Conservation (phyloP, 805 yeast genomes). For the Candida cerambycidarum region DNA sequence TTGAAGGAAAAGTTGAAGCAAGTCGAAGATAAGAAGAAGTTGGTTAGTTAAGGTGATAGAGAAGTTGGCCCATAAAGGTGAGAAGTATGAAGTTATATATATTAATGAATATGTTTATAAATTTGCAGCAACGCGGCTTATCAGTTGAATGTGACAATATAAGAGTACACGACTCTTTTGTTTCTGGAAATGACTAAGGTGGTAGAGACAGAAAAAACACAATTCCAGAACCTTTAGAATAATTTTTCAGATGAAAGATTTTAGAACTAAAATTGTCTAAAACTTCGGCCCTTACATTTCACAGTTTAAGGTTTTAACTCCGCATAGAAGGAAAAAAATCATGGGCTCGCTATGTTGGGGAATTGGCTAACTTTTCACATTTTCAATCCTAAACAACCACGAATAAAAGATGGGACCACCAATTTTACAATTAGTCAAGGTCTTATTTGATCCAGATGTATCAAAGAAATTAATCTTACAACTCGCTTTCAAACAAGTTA, state of each 20-base stretch:
- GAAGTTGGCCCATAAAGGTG: no score
- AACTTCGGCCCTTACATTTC: no score
- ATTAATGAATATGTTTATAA: background rate
- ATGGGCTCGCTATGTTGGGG: background rate
- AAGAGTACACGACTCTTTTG: no score
- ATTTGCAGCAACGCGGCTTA: background rate
- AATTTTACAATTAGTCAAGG: constrained; percentile 26
- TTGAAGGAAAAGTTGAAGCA: constrained; percentile 65
- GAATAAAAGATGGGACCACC: constrained; percentile 25
- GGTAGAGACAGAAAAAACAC: no score
- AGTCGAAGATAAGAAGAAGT: constrained; percentile 20
- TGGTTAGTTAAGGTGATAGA: constrained; percentile 3
- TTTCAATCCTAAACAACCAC: background rate
- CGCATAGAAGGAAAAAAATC: background rate
- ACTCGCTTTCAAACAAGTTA: constrained; percentile 34
- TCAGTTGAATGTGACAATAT: no score
- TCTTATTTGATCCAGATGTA: constrained; percentile 40
- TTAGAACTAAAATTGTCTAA: no score
- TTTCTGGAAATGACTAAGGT: no score
- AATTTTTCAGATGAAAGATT: no score
- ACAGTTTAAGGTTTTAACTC: background rate
- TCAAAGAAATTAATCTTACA: constrained; percentile 39
- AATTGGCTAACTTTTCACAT: background rate
- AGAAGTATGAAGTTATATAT: background rate
- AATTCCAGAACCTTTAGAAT: no score